A percentile compares a stretch with the other conserved stretches of the same genome.
These are phyloP conservation scores for Pichia gijzeniarum DNA, from an alignment of 805 yeast species.

Conservation along the genomic window DNA sequence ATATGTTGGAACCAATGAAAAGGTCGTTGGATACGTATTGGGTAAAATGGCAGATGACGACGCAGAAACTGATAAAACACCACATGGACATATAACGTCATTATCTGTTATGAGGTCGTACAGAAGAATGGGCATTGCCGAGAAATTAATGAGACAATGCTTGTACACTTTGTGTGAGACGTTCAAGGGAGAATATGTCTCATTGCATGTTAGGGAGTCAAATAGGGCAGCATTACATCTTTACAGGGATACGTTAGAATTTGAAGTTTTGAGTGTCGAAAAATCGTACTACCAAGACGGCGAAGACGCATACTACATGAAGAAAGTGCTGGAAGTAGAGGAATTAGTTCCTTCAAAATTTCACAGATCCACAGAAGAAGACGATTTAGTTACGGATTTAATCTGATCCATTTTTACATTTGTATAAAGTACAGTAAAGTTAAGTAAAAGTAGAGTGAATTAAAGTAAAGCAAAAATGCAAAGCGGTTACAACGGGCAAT, in stretches of 20 bases:
- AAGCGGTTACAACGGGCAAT: background rate
- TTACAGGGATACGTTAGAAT: constrained; percentile 76
- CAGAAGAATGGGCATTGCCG: constrained; percentile 93
- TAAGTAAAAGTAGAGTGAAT: too few species aligned
- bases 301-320: constrained; percentile 97
- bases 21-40: constrained; percentile 90
- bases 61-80: constrained; percentile 53
- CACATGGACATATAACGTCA: constrained; percentile 91
- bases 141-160: constrained; percentile 75
- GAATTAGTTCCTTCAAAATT: constrained; percentile 55
- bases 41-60: constrained; percentile 93
- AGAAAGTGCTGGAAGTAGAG: constrained; percentile 54
- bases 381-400: constrained; percentile 49
- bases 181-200: constrained; percentile 75
- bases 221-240: constrained; percentile 92
- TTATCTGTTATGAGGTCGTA: constrained; percentile 93
- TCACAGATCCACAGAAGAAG: constrained; percentile 43
- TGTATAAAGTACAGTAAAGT: too few species aligned
- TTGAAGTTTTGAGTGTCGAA: constrained; percentile 78
- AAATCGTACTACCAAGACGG: constrained; percentile 93
- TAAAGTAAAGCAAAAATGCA: constrained; percentile 15
- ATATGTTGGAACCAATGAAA: constrained; percentile 61
- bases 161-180: constrained; percentile 74
- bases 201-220: constrained; percentile 88
- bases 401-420: constrained; percentile 16